Evolutionary conservation across 2,329 filamentous ascomycete species (phyloP), one percentile per base, ranked within the genome.

Genomic region (Colletotrichum musae): DNA sequence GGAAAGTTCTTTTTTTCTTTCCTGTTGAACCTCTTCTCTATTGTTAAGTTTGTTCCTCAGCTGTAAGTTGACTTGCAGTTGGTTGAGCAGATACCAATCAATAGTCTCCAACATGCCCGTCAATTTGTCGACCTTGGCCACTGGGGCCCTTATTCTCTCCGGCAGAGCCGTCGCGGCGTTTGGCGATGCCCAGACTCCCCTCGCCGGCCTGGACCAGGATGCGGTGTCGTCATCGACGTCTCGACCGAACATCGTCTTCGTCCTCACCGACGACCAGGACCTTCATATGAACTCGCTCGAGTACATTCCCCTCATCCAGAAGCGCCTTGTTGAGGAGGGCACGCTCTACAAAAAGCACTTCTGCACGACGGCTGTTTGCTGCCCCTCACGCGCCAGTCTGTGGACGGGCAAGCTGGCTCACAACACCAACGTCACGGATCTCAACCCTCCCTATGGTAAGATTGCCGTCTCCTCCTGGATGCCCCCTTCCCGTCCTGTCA

Each of bases 221-320:
- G 12, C 43, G 10, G 56, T 65, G 65, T 58, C 64, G 50, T 24
- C 68, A n/a, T 62, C 58, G 3, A 58, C 58, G 3, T 52, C 64
- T 32, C 57, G 71, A 26, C 84, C 86, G 0, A 92, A 92, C 73
- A 86, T 92, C 60, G 80, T 92, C 39, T 90, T 92, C 74, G 86
- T 92, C 70, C 80, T 92, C 39, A 90, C 89, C 0, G 90, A 92
- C 71, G 90, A 92, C 71, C 90, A 92, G 73, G 90, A 92, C 73
- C 78, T 89, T 12, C 86, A 89, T 66, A 82, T 92, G 75, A 80
- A 88, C 64, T 92, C 89, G 0, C 72, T 91, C 4, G 80, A 86
- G 1, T 90, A 90, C 72, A 88, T 88, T 77, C 88, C 87, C 0
- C 78, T 83, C 4, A 81, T 91, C 0, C 79, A 85, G 51, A 85